Evolutionary conservation across 495 filamentous ascomycete species (phyloP).

Genomic region (Annulohypoxylon bovei): DNA sequence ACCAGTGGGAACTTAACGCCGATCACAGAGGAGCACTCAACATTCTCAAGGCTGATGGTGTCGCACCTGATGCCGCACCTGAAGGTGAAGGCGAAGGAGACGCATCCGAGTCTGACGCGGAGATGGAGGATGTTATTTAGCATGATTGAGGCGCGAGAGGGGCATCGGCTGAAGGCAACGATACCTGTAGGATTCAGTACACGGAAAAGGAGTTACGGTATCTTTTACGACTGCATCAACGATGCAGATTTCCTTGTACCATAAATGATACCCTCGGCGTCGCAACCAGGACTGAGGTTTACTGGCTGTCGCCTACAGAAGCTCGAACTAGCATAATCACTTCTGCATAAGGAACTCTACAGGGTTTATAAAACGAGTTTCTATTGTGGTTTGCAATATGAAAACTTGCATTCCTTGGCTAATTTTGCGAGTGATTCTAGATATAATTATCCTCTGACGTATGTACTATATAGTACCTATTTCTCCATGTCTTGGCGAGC

Average conservation of each 20-base stretch:
- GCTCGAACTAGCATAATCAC: neutral
- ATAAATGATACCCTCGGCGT: slow-evolving; percentile 44
- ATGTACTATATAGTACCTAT: no score
- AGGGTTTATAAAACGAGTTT: neutral
- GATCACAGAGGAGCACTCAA: slow-evolving; percentile 69
- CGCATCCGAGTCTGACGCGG: slow-evolving; percentile 69
- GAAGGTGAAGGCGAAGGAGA: slow-evolving; percentile 58
- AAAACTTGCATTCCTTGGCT: neutral
- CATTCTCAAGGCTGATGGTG: slow-evolving; percentile 54
- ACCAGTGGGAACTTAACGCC: slow-evolving; percentile 81
- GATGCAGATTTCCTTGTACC: slow-evolving; percentile 15
- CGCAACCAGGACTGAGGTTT: slow-evolving; percentile 31
- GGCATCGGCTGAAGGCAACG: neutral
- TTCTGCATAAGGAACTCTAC: neutral
- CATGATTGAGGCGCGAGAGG: slow-evolving; percentile 6
- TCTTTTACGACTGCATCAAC: slow-evolving; percentile 16
- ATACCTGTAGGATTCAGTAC: neutral
- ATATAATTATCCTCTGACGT: slow-evolving; percentile 1
- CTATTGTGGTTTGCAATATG: neutral
- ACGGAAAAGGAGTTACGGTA: slow-evolving; percentile 34
- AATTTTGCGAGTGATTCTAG: neutral
- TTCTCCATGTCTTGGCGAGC: neutral
- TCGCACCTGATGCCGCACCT: slow-evolving; percentile 62
- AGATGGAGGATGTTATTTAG: slow-evolving; percentile 77
- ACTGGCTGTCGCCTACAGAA: neutral